Evolutionary conservation across 2,329 filamentous ascomycete species (phyloP), one percentile per base, ranked within the genome.

Genomic region (Diaporthe ampelina): DNA sequence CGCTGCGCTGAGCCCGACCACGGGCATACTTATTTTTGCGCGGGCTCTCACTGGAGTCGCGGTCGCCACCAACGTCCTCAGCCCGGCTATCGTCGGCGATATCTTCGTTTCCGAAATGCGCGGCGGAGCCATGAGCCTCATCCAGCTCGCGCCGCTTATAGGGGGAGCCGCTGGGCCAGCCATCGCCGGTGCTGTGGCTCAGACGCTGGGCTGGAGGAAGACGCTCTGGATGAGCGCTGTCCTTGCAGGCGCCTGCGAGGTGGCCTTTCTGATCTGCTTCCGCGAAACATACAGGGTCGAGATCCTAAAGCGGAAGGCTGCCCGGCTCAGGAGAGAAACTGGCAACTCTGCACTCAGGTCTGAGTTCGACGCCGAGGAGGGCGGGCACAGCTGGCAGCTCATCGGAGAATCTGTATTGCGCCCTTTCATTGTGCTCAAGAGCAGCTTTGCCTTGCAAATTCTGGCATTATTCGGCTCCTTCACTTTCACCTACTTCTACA

Each of bases 61-160:
- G 5, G 91, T 91, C 11, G 91, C 91, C 3, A 88, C 89, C 3
- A 92, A 91, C 76, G 90, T 92, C 11, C 84, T 93, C 24, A 90
- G 88, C 76, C 91, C 91, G 0, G 89, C 90, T 32, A 90, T 93
- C 70, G 86, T 93, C 24, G 91, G 91, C 32, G 91, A 93, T 79
- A 88, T 92, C 76, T 92, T 92, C 78, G 81, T 83, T 2, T 83
- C 86, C 0, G 90, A 92, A 72, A 83, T 89, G 79, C 84, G 90
- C 21, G 91, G 91, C 32, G 85, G 86, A 0, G 87, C 90, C 10
- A 89, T 93, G 86, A 89, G 87, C 77, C 74, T 89, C 58, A 83
- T 91, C 61, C 88, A 87, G 80, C 81, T 92, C 2, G 88, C 90
- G 2, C 90, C 90, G 0, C 82, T 92, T 3, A 79, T 91, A 21